phyloP scores from a whole-genome alignment of 768 basidiomycete species.

The Clitopilus passeckerianus region DNA sequence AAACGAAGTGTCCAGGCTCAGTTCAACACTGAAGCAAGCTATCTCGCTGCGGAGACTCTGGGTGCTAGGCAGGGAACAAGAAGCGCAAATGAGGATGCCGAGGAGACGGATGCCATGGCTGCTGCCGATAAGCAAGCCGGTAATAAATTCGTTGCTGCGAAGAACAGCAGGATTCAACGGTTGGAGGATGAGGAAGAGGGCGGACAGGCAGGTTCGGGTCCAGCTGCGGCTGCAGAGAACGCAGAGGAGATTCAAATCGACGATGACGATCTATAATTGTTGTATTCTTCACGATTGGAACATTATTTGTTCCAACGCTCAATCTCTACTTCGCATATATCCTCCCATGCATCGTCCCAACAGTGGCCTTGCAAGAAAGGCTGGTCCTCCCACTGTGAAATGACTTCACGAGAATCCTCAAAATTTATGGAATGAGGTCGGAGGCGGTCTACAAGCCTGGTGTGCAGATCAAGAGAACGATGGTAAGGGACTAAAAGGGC shows the following conservation, averaged over 20 bases:
- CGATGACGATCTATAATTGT: constrained; percentile 52
- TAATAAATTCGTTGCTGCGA: constrained; percentile 73
- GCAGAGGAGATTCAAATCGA: constrained; percentile 87
- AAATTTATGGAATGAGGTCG: constrained; percentile 66
- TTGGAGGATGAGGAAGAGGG: constrained; percentile 32
- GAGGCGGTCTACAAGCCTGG: constrained; percentile 49
- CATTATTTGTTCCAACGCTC: constrained; percentile 55
- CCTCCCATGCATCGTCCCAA: constrained; percentile 76
- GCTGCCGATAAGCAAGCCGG: constrained; percentile 68
- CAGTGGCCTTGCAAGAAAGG: constrained; percentile 59
- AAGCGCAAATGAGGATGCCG: constrained; percentile 37
- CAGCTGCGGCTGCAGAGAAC: constrained; percentile 38
- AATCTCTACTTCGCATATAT: constrained; percentile 71
- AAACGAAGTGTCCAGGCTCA: constrained; percentile 98
- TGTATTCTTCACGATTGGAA: constrained; percentile 6
- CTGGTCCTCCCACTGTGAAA: constrained; percentile 68
- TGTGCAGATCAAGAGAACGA: constrained; percentile 55
- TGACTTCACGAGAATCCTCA: constrained; percentile 57
- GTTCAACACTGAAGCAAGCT: constrained; percentile 96
- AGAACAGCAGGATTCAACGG: constrained; percentile 34
- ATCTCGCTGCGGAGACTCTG: constrained; percentile 86
- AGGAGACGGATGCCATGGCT: constrained; percentile 78
- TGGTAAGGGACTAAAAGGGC: constrained; percentile 60
- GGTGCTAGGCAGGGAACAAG: constrained; percentile 59
- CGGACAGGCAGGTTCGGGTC: constrained; percentile 17